Base-by-base conservation (phyloP, 371 early-diverging fungal species). In the Mycotypha africana region DNA sequence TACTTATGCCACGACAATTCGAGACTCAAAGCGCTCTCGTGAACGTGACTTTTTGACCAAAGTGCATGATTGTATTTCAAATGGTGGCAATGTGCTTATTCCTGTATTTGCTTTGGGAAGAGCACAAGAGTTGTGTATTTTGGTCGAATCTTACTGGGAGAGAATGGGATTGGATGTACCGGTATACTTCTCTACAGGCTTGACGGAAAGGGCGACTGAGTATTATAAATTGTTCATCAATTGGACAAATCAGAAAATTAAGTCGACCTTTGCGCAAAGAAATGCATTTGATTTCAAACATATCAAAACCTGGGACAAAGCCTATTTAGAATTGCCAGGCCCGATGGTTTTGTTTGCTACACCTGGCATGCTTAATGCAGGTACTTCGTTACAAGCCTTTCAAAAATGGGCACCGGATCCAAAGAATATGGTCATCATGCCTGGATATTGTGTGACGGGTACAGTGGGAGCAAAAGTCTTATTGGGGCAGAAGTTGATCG, bases 101-200 rank as follows among this genome's bases (percentile, higher is more conserved):
- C 98, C 98, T 0, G 91, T 91, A 14, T 97, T 96, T 83, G 96
- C 98, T 3, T 62, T 98, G 15, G 98, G 98, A 0, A 78, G 97
- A 39, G 95, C 97, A 5, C 98, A 98, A 58, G 98, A 98, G 55
- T 79, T 98, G 5, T 95, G 94, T 66, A 85, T 96, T 16, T 58
- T 98, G 48, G 77, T 98, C 26, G 98, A 98, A 52, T 79, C 88
- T 0, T 95, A 93, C 55, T 97, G 97, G 96, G 95, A 96, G 42
- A 83, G 94, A 43, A 91, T 91, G 85, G 86, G 82, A 15, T 68
- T 94, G 28, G 72, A 75, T 38, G 82, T 88, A 4, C 97, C 97
- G 5, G 85, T 97, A 17, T 98, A 93, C 54, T 95, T 91, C 48
- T 88, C 93, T 0, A 89, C 93, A 12, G 97, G 95, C n/a, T 62